A percentile compares a stretch with the other conserved stretches of the same genome.
phyloP scores from a whole-genome alignment of 768 basidiomycete genomes.

The Trametes punicea region DNA sequence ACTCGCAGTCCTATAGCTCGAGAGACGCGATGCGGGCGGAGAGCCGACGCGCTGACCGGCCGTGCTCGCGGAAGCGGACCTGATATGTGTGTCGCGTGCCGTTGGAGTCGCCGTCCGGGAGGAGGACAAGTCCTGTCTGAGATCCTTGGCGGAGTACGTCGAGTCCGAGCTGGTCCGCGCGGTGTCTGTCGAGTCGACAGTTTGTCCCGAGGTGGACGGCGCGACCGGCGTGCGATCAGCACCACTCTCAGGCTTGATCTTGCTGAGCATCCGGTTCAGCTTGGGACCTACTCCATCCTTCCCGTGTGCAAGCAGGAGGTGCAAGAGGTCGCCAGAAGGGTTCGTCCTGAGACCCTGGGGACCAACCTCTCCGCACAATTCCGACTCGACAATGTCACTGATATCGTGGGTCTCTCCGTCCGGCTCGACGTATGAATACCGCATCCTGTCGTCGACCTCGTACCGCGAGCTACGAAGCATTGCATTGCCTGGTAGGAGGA shows the following conservation, averaged over 20 bases:
- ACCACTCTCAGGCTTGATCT: constrained; percentile 64
- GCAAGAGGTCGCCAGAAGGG: constrained; percentile 53
- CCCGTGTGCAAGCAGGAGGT: constrained; percentile 57
- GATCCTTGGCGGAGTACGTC: constrained; percentile 46
- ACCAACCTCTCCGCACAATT: constrained; percentile 53
- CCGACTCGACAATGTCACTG: constrained; percentile 88
- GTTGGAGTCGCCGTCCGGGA: constrained; percentile 37
- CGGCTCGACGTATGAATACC: constrained; percentile 90
- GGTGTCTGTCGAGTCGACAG: constrained; percentile 29
- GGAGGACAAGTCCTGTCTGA: constrained; percentile 7
- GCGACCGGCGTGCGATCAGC: constrained; percentile 27
- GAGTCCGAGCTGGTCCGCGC: constrained; percentile 41
- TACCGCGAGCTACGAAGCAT: constrained; percentile 82
- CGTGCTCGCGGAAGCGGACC: constrained; percentile 16
- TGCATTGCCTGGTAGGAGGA: constrained; percentile 80
- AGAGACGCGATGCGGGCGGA: constrained; percentile 26
- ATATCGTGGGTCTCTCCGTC: constrained; percentile 93
- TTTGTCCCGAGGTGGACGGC: constrained; percentile 22
- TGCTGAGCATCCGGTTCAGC: constrained; percentile 69
- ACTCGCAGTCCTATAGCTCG: constrained; percentile 29
- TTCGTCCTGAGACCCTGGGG: constrained; percentile 20
- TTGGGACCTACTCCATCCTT: constrained; percentile 65
- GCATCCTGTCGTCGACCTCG: constrained; percentile 66
- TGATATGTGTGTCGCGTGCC: constrained; percentile 12
- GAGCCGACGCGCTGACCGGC: constrained; percentile 25